phyloP scores from a whole-genome alignment of 2,329 filamentous ascomycete species.

The Bertia moriformis region DNA sequence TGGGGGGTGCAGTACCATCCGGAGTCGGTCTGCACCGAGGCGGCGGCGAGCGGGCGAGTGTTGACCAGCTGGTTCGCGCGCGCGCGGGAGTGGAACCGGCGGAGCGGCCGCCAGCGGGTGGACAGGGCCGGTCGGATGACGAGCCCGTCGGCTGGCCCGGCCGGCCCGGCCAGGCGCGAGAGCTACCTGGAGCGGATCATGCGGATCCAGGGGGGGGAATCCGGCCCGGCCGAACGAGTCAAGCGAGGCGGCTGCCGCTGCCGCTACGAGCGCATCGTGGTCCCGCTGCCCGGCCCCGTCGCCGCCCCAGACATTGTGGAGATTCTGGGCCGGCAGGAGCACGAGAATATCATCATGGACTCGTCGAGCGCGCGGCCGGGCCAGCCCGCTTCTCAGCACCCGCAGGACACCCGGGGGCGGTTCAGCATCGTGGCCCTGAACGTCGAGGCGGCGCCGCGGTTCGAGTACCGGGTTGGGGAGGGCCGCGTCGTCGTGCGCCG shows the following conservation, averaged over 20 bases:
- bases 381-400: slow-evolving; percentile 20
- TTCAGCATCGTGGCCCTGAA: slow-evolving; percentile 64
- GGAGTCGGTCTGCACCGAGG: slow-evolving; percentile 72
- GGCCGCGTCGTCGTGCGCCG: slow-evolving; percentile 5
- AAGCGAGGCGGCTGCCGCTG: slow-evolving; percentile 11
- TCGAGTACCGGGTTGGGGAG: slow-evolving; percentile 37
- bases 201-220: slow-evolving; percentile 1
- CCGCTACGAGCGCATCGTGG: slow-evolving; percentile 24
- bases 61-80: slow-evolving; percentile 64
- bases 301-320: slow-evolving; percentile 40
- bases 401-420: slow-evolving; percentile 40
- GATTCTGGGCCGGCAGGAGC: slow-evolving; percentile 19
- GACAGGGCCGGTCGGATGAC: not conserved
- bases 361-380: slow-evolving; percentile 34
- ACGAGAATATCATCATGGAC: slow-evolving; percentile 40
- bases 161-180: not conserved
- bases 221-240: slow-evolving; percentile 8
- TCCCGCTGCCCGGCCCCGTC: slow-evolving; percentile 28
- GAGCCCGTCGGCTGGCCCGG: not conserved
- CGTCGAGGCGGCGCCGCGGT: slow-evolving; percentile 34
- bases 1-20: slow-evolving; percentile 87
- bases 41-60: slow-evolving; percentile 44
- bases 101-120: slow-evolving; percentile 3
- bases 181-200: not conserved
- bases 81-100: slow-evolving; percentile 44